These are phyloP conservation scores for Microstegium vimineum DNA, from an alignment of 176 grass and related monocot species.

Conservation along the genomic window DNA sequence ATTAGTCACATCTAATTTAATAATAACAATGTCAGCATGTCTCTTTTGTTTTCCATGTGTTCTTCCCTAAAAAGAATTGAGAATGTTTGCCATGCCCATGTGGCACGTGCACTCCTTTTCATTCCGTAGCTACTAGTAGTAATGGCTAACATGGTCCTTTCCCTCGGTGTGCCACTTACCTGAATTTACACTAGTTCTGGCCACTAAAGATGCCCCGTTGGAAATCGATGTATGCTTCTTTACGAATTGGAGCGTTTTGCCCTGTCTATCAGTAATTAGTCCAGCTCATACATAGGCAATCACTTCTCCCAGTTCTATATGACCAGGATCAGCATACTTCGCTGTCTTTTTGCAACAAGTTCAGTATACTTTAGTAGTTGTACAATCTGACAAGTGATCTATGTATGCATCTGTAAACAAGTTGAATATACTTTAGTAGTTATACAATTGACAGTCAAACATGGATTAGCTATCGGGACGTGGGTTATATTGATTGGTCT, in stretches of 20 bases:
- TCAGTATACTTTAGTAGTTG: not conserved
- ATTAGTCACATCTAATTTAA: conserved; percentile 11
- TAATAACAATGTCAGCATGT: not conserved
- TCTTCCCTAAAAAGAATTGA: conserved; percentile 20
- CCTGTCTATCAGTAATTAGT: not conserved
- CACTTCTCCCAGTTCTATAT: not conserved
- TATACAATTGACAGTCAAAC: not conserved
- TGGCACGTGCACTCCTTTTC: conserved; percentile 1
- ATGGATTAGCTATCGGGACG: not conserved
- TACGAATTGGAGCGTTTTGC: not conserved
- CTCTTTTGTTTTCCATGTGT: conserved; percentile 12
- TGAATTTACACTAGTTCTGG: not conserved
- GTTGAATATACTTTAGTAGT: not conserved
- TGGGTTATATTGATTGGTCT: not conserved
- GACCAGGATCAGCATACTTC: not conserved
- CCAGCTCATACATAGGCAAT: not conserved
- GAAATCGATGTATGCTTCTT: not conserved
- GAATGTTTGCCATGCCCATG: conserved; percentile 14
- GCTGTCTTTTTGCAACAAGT: not conserved
- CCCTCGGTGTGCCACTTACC: conserved; percentile 19
- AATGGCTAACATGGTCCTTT: not conserved
- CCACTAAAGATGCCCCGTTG: no score
- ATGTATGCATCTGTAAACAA: not conserved
- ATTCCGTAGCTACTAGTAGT: not conserved
- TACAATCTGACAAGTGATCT: not conserved